Evolutionary conservation across 208 protist species (phyloP), one percentile per base, ranked within the genome.

Genomic region (Acanthamoeba castellanii): DNA sequence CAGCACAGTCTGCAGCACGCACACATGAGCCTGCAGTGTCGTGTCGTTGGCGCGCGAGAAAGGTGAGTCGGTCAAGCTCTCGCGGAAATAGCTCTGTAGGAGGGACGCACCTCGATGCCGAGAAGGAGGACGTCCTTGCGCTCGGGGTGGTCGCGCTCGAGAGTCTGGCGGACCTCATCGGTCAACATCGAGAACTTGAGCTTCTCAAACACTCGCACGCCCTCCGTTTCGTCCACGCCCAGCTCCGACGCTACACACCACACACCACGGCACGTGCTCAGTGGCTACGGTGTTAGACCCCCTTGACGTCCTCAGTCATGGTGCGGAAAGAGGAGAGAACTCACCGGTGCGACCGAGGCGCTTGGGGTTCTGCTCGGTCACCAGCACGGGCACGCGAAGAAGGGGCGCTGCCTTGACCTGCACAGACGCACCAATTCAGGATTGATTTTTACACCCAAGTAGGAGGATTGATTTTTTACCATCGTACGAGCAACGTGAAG

Each of bases 281-380:
- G n/a, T n/a, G n/a, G n/a, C 37, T 42, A 3, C 37, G 37, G 50
- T 55, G 14, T 57, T 57, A 11, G 16, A 18, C 52, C 11, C 1
- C 52, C 16, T 5, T 57, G 14, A 5, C 3, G 14, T 1, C 52
- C 3, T 57, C n/a, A n/a, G n/a, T n/a, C n/a, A 3, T 42, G 3
- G 37, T 42, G 37, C 2, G 3, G 37, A 42, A 1, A 42, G 37
- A 42, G 52, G 14, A 57, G 61, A 13, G 61, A 27, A n/a, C 61
- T 45, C 42, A 92, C 85, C 85, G 42, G 64, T 92, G 30, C 59
- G n/a, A 6, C 85, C 85, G 25, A 92, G 64, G 9, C 59, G 59
- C n/a, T 92, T 92, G 18, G 85, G 85, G 64, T 92, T 76, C 64
- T 92, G 85, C n/a, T 92, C 85, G 32, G 85, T 92, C 27, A 74